Base-by-base conservation (phyloP, 306 rosid genomes). In the Sesbania bispinosa region DNA sequence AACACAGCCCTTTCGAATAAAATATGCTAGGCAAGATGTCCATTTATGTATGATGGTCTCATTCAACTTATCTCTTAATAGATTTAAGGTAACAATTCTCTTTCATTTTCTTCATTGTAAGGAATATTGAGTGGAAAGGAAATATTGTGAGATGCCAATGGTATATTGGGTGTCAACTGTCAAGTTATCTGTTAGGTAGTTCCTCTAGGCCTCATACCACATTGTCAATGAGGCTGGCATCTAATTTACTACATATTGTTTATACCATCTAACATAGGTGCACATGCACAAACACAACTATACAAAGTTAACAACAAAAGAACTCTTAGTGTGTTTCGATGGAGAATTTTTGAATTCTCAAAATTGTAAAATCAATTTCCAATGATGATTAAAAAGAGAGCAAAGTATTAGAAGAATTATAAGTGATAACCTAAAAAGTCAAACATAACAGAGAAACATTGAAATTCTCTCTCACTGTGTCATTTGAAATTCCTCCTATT, bases 21-120 rank as follows among this genome's bases (percentile, higher is more conserved):
- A 89, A 75, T 94, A 94, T 55, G 95, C 96, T 5, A 89, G 88
- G 68, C 95, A 94, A 79, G 99, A 94, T 51, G 74, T 89, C 75
- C 83, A 86, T 72, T 86, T 94, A 77, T 88, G 90, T 33, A 81
- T 89, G 85, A 87, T 94, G 99, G 67, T 89, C 73, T 81, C 94
- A 2, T 94, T 94, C 84, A 85, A 82, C 78, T 78, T 94, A 54
- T 63, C 93, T 18, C 84, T 81, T 57, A 79, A 57, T 45, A 73
- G 47, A 74, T 67, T 75, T 68, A 85, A 82, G 99, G 99, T 94
- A 86, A 43, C 65, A 61, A 62, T 4, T 82, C 79, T 62, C 62
- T 60, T 26, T 59, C 63, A 33, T 33, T 69, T 57, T 65, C 38
- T 62, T 39, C 48, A 61, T 62, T 39, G 58, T 11, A 5, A 45